Conservation (phyloP, 805 yeast species). For the Zygosaccharomyces bisporus region DNA sequence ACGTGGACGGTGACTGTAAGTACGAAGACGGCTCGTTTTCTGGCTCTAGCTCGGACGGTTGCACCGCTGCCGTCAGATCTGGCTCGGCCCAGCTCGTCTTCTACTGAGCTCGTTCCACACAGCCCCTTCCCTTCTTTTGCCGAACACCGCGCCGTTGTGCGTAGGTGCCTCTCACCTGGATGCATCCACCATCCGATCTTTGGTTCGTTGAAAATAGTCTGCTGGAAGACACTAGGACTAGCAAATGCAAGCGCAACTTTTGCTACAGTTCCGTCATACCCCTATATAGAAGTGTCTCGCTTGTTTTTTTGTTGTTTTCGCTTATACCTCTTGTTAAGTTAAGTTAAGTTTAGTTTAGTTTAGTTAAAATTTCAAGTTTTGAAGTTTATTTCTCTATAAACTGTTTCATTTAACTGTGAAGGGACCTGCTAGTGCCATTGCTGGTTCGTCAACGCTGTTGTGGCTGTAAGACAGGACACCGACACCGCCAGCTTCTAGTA, state of each 20-base stretch:
- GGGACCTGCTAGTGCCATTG: slow-evolving; percentile 78
- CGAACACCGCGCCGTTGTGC: not conserved
- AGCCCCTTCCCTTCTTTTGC: slow-evolving; percentile 1
- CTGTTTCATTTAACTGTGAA: slow-evolving; percentile 36
- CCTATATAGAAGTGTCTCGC: not conserved
- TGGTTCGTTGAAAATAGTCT: not conserved
- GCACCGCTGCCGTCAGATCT: slow-evolving; percentile 84
- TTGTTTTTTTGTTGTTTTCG: not conserved
- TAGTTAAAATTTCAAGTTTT: too few species aligned
- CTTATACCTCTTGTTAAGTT: not conserved
- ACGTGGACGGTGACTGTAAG: slow-evolving; percentile 68
- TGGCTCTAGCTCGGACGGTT: slow-evolving; percentile 68
- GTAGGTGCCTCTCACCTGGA: not conserved
- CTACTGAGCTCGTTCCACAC: slow-evolving; percentile 36
- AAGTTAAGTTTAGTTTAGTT: not conserved
- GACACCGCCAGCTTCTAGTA: slow-evolving; percentile 92
- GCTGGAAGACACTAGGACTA: not conserved
- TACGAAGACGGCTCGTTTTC: slow-evolving; percentile 68
- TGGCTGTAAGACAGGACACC: slow-evolving; percentile 92
- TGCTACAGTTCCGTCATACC: not conserved
- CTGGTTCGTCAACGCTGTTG: slow-evolving; percentile 80
- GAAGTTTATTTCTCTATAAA: not conserved
- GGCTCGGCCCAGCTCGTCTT: slow-evolving; percentile 85
- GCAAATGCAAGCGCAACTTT: not conserved
- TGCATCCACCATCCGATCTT: not conserved